phyloP scores from a whole-genome alignment of 2,329 filamentous ascomycete species.

The Epichloe gansuensis region DNA sequence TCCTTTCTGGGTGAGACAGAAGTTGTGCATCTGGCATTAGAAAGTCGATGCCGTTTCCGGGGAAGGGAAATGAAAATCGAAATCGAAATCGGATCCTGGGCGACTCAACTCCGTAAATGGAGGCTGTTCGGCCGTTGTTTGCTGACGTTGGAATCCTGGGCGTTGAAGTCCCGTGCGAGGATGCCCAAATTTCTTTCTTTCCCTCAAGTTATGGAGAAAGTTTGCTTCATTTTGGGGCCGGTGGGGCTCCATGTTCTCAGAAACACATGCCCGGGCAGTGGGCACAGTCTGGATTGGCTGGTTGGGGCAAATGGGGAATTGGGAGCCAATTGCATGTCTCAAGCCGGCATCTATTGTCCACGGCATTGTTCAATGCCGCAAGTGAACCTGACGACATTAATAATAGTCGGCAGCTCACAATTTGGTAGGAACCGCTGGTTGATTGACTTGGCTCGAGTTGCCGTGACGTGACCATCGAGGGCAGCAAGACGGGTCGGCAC shows the following conservation, averaged over 20 bases:
- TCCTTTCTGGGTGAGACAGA: not conserved
- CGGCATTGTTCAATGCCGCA: no score
- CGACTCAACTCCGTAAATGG: not conserved
- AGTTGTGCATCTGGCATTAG: no score
- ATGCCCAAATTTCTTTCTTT: not conserved
- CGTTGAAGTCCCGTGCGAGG: not conserved
- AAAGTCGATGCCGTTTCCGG: not conserved
- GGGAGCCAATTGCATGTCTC: no score
- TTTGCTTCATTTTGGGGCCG: not conserved
- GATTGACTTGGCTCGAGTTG: no score
- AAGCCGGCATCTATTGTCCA: no score
- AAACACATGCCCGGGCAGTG: no score
- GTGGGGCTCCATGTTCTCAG: not conserved
- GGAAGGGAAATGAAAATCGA: not conserved
- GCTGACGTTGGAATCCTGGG: not conserved
- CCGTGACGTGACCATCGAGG: no score
- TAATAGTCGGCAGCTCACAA: no score
- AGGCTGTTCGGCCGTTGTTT: not conserved
- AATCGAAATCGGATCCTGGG: not conserved
- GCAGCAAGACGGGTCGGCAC: no score
- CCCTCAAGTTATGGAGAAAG: not conserved
- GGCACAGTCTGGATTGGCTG: not conserved
- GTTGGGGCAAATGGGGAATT: not conserved
- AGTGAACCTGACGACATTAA: no score
- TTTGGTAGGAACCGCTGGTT: no score